Conservation (phyloP, 495 filamentous ascomycete species). For the Penicillium ochrochloron region DNA sequence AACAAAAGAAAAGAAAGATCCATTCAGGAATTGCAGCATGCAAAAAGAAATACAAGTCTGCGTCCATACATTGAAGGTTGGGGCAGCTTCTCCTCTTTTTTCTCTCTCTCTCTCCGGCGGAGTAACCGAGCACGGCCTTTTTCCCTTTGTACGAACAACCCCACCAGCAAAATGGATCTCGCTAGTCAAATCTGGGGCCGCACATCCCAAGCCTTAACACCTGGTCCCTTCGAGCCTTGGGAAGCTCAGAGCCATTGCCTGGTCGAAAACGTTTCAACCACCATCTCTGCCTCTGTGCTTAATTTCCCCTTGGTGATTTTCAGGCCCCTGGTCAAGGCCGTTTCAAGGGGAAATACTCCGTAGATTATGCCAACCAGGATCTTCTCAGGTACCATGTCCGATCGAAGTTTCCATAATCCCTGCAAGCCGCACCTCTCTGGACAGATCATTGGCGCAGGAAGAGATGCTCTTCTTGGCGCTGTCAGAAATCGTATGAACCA, state of each 20-base stretch:
- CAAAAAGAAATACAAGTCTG: background rate
- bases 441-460: conserved; percentile 8
- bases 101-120: conserved; percentile 6
- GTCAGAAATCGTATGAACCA: conserved; percentile 1
- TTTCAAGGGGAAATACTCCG: background rate
- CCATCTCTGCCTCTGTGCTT: background rate
- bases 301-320: background rate
- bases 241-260: background rate
- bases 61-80: conserved; percentile 2
- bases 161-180: conserved; percentile 34
- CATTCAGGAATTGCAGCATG: background rate
- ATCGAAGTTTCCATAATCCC: conserved; percentile 32
- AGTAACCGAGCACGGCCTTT: conserved; percentile 23
- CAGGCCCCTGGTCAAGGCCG: background rate
- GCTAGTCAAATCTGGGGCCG: conserved; percentile 41
- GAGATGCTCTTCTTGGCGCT: conserved; percentile 9
- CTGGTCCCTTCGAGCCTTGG: background rate
- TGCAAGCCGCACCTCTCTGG: conserved; percentile 15
- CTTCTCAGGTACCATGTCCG: conserved; percentile 19
- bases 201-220: conserved; percentile 30
- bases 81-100: background rate
- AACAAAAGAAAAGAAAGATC: background rate
- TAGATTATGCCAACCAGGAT: background rate
- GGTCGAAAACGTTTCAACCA: background rate
- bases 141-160: conserved; percentile 29